phyloP scores from a whole-genome alignment of 2,329 filamentous ascomycete species.

The Pseudogymnoascus sp. region DNA sequence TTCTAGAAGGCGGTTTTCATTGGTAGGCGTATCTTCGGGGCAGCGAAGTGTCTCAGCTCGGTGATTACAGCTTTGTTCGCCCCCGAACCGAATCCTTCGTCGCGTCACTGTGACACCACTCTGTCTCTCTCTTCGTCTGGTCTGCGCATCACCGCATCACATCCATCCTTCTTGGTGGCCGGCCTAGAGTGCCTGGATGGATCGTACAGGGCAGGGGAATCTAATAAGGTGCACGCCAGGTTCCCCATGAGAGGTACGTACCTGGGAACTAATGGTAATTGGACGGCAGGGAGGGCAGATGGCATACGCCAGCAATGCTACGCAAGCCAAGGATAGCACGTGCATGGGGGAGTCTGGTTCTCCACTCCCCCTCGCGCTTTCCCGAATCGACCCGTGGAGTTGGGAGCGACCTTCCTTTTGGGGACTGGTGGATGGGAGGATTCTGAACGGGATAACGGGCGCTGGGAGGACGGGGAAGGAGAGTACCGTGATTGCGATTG shows the following conservation, averaged over 20 bases:
- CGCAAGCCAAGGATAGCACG: not conserved
- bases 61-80: not conserved
- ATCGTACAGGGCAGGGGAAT: not conserved
- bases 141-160: not conserved
- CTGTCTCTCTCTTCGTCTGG: not conserved
- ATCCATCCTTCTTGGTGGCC: not conserved
- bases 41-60: not conserved
- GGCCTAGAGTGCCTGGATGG: not conserved
- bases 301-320: not conserved
- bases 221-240: constrained; percentile 1
- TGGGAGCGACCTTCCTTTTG: not conserved
- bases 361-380: not conserved
- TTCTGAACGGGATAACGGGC: not conserved
- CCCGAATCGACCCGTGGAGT: not conserved
- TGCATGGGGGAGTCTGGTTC: not conserved
- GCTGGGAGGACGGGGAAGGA: not conserved
- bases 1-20: not conserved
- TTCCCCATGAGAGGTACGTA: not conserved
- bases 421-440: not conserved
- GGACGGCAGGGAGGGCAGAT: not conserved
- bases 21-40: not conserved
- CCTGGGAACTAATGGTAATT: not conserved
- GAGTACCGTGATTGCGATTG: not conserved
- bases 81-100: too few species aligned
- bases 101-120: not conserved